phyloP scores from a whole-genome alignment of 805 yeast genomes.

The Kodamaea sagamina region DNA sequence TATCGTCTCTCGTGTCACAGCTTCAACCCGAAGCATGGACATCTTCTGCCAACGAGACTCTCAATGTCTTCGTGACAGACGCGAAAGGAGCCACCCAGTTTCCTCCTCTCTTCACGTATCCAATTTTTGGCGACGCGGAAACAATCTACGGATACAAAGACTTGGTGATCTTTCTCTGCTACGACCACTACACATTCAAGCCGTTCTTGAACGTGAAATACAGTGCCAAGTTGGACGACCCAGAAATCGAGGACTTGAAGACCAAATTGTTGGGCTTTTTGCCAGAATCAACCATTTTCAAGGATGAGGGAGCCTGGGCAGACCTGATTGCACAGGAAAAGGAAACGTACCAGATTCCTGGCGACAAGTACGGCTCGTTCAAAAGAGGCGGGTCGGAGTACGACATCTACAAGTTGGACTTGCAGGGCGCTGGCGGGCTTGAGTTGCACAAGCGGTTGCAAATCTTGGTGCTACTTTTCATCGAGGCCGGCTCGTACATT shows the following conservation, averaged over 20 bases:
- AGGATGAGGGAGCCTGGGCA: constrained; percentile 71
- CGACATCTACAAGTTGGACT: constrained; percentile 53
- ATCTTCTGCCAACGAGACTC: constrained; percentile 64
- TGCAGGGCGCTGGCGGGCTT: constrained; percentile 42
- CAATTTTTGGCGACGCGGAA: constrained; percentile 91
- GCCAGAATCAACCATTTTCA: constrained; percentile 60
- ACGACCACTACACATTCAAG: constrained; percentile 71
- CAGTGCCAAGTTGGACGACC: constrained; percentile 51
- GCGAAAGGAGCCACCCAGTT: constrained; percentile 58
- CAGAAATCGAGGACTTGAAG: constrained; percentile 61
- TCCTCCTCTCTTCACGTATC: constrained; percentile 83
- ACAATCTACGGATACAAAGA: constrained; percentile 81
- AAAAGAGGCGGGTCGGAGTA: constrained; percentile 41
- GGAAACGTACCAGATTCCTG: constrained; percentile 44
- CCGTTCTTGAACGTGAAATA: constrained; percentile 70
- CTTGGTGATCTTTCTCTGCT: constrained; percentile 62
- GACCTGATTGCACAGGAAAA: constrained; percentile 53
- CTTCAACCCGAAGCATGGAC: constrained; percentile 77
- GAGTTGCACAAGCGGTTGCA: constrained; percentile 71
- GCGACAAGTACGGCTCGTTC: constrained; percentile 33
- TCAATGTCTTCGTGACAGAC: constrained; percentile 58
- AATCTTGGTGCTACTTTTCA: constrained; percentile 76
- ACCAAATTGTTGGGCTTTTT: constrained; percentile 55
- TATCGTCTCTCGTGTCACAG: constrained; percentile 15
- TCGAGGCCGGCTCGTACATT: constrained; percentile 92